Evolutionary conservation across 139 green algal species (phyloP).

Genomic region (Zygnema circumcarinatum): DNA sequence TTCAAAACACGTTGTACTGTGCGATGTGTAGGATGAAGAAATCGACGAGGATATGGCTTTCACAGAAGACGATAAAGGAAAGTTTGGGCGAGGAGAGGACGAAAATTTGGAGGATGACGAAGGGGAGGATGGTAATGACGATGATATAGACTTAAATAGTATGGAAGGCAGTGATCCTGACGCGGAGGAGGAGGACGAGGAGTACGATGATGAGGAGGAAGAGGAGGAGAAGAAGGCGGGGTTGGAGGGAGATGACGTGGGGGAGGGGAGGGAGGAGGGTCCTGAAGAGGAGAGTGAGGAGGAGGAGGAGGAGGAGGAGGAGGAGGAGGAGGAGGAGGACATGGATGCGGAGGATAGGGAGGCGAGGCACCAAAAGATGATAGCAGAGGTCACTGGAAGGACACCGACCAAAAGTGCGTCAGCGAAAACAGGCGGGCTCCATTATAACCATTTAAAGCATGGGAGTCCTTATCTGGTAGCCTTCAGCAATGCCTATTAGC

Average conservation of each 20-base stretch:
- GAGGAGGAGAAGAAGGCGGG: conserved; percentile 42
- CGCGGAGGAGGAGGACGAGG: conserved; percentile 59
- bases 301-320: conserved; percentile 12
- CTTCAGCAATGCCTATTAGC: no score
- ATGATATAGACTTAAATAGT: conserved; percentile 60
- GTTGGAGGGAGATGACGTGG: conserved; percentile 13
- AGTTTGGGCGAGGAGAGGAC: conserved; percentile 70
- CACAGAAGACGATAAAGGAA: conserved; percentile 82
- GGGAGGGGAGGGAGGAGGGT: conserved; percentile 14
- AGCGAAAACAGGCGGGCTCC: no score
- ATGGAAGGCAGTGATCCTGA: conserved; percentile 62
- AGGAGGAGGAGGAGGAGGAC: conserved; percentile 54
- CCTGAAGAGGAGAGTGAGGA: not conserved
- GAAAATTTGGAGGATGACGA: conserved; percentile 58
- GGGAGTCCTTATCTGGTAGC: no score
- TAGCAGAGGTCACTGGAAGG: not conserved
- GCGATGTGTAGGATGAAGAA: conserved; percentile 83
- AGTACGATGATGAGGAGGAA: conserved; percentile 23
- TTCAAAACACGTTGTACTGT: no score
- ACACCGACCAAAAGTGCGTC: no score
- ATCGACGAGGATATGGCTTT: conserved; percentile 95
- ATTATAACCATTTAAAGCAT: no score
- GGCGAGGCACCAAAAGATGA: conserved; percentile 15
- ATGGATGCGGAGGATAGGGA: conserved; percentile 19
- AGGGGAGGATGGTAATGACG: conserved; percentile 55